These are phyloP conservation scores for Niveomyces coronatus DNA, from an alignment of 2,329 filamentous ascomycete genomes.

Conservation along the genomic window DNA sequence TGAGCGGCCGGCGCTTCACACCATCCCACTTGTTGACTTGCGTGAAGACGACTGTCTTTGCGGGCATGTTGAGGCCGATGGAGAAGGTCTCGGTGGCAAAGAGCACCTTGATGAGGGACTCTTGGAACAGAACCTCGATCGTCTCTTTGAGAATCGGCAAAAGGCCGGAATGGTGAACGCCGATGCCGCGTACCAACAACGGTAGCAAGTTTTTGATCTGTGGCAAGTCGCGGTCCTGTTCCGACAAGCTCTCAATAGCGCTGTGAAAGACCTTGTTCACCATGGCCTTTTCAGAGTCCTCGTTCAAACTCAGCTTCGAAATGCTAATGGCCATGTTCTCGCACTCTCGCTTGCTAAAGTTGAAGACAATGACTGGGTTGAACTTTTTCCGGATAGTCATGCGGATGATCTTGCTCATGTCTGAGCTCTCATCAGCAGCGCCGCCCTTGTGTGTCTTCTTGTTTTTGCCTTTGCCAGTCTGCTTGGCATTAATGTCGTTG, in stretches of 20 bases:
- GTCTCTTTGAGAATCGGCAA: constrained; percentile 96
- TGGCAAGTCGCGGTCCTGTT: constrained; percentile 78
- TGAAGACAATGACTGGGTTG: constrained; percentile 98
- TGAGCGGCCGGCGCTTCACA: constrained; percentile 69
- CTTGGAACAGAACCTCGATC: constrained; percentile 97
- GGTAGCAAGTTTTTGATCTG: constrained; percentile 89
- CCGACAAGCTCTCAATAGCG: constrained; percentile 84
- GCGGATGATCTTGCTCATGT: constrained; percentile 95
- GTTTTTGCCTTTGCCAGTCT: constrained; percentile 80
- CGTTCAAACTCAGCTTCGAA: constrained; percentile 84
- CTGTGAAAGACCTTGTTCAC: constrained; percentile 89
- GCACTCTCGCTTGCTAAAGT: constrained; percentile 96
- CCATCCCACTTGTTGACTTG: constrained; percentile 95
- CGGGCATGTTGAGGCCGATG: constrained; percentile 97
- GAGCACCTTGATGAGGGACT: constrained; percentile 92
- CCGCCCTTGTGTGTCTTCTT: constrained; percentile 88
- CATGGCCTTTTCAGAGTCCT: constrained; percentile 90
- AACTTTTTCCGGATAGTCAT: constrained; percentile 99
- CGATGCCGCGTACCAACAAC: constrained; percentile 80
- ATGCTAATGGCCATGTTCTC: constrained; percentile 84
- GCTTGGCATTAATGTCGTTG: constrained; percentile 65
- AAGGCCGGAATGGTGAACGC: constrained; percentile 92
- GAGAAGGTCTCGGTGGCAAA: constrained; percentile 99
- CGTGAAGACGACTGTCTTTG: constrained; percentile 98
- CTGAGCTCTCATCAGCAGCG: constrained; percentile 58